Evolutionary conservation across 1,139 yeast genomes (phyloP), one percentile per base, ranked within the genome.

Genomic region (Taphrina pruni): DNA sequence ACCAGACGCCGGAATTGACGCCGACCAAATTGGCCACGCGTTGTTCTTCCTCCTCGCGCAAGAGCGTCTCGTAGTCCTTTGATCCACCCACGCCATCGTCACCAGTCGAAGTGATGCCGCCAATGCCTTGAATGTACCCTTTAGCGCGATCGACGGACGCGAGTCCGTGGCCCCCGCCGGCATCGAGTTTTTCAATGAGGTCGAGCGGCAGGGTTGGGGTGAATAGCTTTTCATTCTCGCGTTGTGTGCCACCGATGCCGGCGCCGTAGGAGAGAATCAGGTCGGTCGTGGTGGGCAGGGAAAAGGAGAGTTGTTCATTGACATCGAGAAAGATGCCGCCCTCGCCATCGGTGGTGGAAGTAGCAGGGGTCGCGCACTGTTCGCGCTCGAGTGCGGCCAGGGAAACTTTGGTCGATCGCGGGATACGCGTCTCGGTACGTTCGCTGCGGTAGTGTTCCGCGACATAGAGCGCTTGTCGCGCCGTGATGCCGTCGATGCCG

Each of bases 381-480:
- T 68, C 72, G 48, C 60, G 72, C 48, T 61, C 71, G 36, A 71
- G 71, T 39, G 71, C 66, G 3, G 45, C 58, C 50, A 62, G 69
- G n/a, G 72, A 64, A 46, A 62, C 67, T 55, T 70, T 72, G 48
- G 70, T 61, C 48, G 78, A 79, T 72, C 79, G 79, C 21, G 79
- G 77, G 36, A 81, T 74, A 32, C 78, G 79, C 26, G 81, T 80
- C 77, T 94, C 99, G 36, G 88, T 87, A 6, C 92, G 86, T 76
- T 94, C 99, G 74, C 92, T 90, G 66, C 90, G 86, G 78, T 94
- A 94, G 57, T 77, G 78, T 55, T 64, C 67, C 1, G 67, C 67
- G 48, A 64, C 67, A n/a, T 52, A 55, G 26, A 81, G 76, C 71
- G 81, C 83, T 70, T 79, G 82, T 46, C 82, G 74, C 0, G 83